phyloP scores from a whole-genome alignment of 192 early-diverging fungal species.

The Pilaira anomala region DNA sequence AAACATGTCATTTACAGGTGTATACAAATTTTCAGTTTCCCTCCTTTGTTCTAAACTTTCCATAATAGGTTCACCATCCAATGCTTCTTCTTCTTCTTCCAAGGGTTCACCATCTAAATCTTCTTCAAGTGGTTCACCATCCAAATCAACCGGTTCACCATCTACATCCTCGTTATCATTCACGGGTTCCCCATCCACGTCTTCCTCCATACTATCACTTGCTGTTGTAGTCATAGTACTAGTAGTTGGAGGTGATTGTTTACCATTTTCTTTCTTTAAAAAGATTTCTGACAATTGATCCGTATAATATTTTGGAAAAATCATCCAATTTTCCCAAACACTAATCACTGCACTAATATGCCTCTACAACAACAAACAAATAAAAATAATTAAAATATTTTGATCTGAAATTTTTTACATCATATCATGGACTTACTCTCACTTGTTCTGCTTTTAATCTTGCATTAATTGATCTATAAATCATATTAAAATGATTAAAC shows the following conservation, averaged over 20 bases:
- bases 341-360: slow-evolving; percentile 61
- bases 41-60: background rate
- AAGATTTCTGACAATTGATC: slow-evolving; percentile 54
- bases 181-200: slow-evolving; percentile 45
- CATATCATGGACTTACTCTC: slow-evolving; percentile 37
- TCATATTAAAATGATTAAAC: slow-evolving; percentile 65
- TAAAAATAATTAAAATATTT: background rate
- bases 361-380: slow-evolving; percentile 38
- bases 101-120: slow-evolving; percentile 39
- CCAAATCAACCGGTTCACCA: slow-evolving; percentile 44
- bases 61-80: slow-evolving; percentile 35
- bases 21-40: background rate
- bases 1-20: slow-evolving; percentile 22
- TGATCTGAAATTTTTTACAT: background rate
- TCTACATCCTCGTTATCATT: slow-evolving; percentile 51
- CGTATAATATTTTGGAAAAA: slow-evolving; percentile 72
- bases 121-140: slow-evolving; percentile 23
- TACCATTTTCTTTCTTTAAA: slow-evolving; percentile 34
- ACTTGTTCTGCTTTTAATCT: slow-evolving; percentile 82
- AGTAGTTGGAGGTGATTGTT: background rate
- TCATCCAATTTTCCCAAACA: slow-evolving; percentile 89
- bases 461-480: slow-evolving; percentile 65
- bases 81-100: slow-evolving; percentile 14
- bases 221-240: background rate
- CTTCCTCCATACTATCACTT: background rate